Conservation (phyloP, 202 grass and related monocot genomes). For the Panicum virgatum region DNA sequence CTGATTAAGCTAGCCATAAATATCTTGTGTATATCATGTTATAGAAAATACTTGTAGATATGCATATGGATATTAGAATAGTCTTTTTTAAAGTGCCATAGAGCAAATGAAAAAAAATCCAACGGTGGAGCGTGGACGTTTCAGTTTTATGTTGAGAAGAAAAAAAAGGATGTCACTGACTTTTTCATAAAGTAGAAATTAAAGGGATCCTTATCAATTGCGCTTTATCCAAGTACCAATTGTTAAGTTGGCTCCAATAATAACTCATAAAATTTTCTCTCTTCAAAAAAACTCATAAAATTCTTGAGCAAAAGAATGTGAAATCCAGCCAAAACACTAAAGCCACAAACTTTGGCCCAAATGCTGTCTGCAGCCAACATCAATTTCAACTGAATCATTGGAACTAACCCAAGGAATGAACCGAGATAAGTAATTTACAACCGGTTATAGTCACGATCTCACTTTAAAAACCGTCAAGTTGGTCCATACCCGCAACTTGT, state of each 20-base stretch:
- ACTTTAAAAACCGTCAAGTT: neutral
- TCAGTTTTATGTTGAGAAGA: neutral
- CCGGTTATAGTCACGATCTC: neutral
- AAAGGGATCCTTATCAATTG: neutral
- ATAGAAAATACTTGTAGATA: neutral
- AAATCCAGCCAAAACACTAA: neutral
- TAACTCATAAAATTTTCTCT: no score
- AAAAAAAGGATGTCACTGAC: neutral
- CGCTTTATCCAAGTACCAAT: neutral
- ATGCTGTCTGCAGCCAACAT: neutral
- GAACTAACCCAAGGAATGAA: constrained; percentile 1
- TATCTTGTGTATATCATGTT: neutral
- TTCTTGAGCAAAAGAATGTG: neutral
- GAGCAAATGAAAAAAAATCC: neutral
- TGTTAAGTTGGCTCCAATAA: neutral
- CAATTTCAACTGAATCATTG: neutral
- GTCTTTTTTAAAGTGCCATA: neutral
- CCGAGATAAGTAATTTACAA: neutral
- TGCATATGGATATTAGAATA: neutral
- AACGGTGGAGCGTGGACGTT: neutral
- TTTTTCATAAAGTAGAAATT: constrained; percentile 10
- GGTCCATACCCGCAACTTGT: constrained; percentile 16
- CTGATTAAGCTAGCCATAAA: neutral
- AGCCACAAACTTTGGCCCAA: neutral
- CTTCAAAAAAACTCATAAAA: no score